A percentile compares a stretch with the other conserved stretches of the same genome.
phyloP scores from a whole-genome alignment of 2,329 filamentous ascomycete species.

The Nemania sp. region DNA sequence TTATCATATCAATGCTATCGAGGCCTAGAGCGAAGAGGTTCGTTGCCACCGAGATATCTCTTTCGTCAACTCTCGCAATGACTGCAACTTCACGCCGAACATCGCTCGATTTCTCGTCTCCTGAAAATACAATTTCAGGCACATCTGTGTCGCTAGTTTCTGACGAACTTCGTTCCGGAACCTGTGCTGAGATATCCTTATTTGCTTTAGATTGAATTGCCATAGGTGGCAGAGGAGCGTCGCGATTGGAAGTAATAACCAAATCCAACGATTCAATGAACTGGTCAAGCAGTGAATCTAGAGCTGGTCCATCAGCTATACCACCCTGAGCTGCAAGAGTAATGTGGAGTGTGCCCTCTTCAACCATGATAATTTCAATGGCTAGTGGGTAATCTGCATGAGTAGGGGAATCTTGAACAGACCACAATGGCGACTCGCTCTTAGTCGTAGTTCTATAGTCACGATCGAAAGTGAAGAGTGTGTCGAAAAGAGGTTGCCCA shows the following conservation, averaged over 20 bases:
- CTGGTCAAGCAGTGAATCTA: conserved; percentile 56
- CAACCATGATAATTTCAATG: conserved; percentile 74
- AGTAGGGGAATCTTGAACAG: conserved; percentile 59
- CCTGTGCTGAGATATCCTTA: background rate
- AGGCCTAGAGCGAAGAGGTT: conserved; percentile 86
- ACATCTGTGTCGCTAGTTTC: background rate
- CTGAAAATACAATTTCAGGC: conserved; percentile 60
- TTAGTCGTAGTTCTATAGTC: conserved; percentile 50
- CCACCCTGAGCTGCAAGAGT: conserved; percentile 69
- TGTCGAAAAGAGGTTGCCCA: conserved; percentile 77
- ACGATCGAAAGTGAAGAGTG: conserved; percentile 83
- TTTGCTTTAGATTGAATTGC: background rate
- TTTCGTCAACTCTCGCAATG: conserved; percentile 66
- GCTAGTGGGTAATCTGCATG: conserved; percentile 80
- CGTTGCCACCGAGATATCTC: conserved; percentile 66
- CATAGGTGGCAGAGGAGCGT: conserved; percentile 1
- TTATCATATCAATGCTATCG: conserved; percentile 93
- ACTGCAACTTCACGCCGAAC: conserved; percentile 73
- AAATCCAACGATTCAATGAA: conserved; percentile 52
- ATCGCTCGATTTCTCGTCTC: conserved; percentile 64
- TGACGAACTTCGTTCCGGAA: background rate
- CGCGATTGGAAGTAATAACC: conserved; percentile 41
- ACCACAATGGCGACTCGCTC: conserved; percentile 64
- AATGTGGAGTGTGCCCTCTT: conserved; percentile 62
- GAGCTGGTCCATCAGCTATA: conserved; percentile 49